phyloP scores from a whole-genome alignment of 768 basidiomycete species.

The Boletellus ananas region DNA sequence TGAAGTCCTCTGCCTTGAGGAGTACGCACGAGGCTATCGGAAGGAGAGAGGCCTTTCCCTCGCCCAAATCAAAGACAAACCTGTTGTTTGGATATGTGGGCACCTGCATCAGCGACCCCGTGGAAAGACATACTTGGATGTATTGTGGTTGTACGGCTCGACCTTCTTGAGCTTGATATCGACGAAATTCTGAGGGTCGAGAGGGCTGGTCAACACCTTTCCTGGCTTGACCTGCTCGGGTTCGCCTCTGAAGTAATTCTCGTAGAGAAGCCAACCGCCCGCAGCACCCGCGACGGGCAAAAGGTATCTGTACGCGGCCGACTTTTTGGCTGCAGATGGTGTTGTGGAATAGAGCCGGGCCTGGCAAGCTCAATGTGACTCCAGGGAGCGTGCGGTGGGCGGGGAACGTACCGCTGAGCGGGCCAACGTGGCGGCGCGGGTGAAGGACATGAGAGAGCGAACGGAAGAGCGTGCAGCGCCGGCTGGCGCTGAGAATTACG shows the following conservation, averaged over 20 bases:
- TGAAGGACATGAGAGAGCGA: conserved; percentile 40
- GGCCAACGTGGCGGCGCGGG: conserved; percentile 36
- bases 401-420: conserved; percentile 39
- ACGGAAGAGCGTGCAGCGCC: neutral
- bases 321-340: conserved; percentile 42
- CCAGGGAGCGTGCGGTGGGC: neutral
- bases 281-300: conserved; percentile 34
- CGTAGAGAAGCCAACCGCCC: conserved; percentile 44
- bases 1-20: conserved; percentile 69
- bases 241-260: conserved; percentile 42
- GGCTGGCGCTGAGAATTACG: neutral
- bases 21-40: conserved; percentile 77
- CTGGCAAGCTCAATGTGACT: conserved; percentile 17
- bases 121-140: conserved; percentile 53
- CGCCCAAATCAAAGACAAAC: conserved; percentile 78
- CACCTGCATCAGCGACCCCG: neutral
- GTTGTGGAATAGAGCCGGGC: conserved; percentile 48
- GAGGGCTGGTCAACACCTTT: conserved; percentile 53
- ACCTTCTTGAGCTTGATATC: conserved; percentile 81
- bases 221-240: conserved; percentile 37
- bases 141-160: conserved; percentile 92
- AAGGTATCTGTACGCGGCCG: conserved; percentile 46
- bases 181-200: conserved; percentile 71
- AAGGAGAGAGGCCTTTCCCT: conserved; percentile 71
- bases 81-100: conserved; percentile 32